These are phyloP conservation scores for Boechera divaricarpa DNA, from an alignment of 345 rosid genomes.

Conservation along the genomic window DNA sequence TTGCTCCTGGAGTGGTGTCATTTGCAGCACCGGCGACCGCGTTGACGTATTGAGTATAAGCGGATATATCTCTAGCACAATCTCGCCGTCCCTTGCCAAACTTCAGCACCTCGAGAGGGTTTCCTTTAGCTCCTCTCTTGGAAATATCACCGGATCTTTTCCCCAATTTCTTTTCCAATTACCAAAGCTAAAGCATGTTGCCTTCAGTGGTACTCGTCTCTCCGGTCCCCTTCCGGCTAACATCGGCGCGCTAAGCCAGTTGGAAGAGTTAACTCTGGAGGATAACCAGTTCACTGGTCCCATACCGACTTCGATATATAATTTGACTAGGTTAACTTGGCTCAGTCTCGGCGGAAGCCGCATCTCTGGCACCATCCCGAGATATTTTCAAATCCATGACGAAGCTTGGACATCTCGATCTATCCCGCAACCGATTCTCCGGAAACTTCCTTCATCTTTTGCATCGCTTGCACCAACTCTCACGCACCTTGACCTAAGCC, in stretches of 20 bases:
- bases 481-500: constrained; percentile 52
- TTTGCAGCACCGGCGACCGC: constrained; percentile 50
- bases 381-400: no score
- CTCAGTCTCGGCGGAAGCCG: constrained; percentile 51
- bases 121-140: no score
- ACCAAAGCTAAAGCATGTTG: constrained; percentile 52
- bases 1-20: constrained; percentile 59
- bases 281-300: constrained; percentile 64
- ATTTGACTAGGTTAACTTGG: neutral
- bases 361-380: constrained; percentile 47
- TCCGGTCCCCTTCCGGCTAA: constrained; percentile 58
- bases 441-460: constrained; percentile 62
- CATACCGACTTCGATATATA: constrained; percentile 22
- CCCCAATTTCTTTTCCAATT: constrained; percentile 56
- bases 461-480: constrained; percentile 50
- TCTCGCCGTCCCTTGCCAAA: constrained; percentile 61
- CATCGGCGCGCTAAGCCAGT: constrained; percentile 54
- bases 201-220: constrained; percentile 59
- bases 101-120: constrained; percentile 56
- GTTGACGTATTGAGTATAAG: constrained; percentile 36
- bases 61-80: constrained; percentile 55
- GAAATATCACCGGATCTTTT: constrained; percentile 56
- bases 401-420: neutral
- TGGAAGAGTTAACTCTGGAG: constrained; percentile 46
- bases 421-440: constrained; percentile 56